Evolutionary conservation across 1,139 yeast genomes (phyloP).

Genomic region (Pichia sp.): DNA sequence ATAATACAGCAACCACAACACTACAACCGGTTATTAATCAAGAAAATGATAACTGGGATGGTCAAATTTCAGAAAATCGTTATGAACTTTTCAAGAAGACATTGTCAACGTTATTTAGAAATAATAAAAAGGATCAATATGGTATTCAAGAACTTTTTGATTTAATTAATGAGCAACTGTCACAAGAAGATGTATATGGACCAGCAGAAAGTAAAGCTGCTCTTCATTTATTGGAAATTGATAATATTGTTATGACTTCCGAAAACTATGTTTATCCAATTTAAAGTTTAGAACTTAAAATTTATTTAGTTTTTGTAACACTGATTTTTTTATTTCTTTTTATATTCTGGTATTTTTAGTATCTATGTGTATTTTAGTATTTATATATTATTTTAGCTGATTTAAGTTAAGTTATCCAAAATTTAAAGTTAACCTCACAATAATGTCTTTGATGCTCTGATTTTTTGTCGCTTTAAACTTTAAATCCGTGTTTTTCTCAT

Average conservation of each 20-base stretch:
- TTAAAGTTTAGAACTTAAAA: slow-evolving; percentile 16
- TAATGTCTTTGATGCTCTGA: not conserved
- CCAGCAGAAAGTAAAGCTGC: slow-evolving; percentile 50
- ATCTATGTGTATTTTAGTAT: slow-evolving; percentile 4
- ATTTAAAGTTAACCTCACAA: not conserved
- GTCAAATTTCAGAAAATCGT: slow-evolving; percentile 27
- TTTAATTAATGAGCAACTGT: slow-evolving; percentile 33
- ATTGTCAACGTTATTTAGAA: slow-evolving; percentile 24
- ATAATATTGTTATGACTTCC: slow-evolving; percentile 53
- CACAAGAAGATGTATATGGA: slow-evolving; percentile 57
- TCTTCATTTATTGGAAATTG: slow-evolving; percentile 43
- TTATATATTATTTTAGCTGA: not conserved
- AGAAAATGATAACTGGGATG: slow-evolving; percentile 18
- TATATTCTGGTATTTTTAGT: slow-evolving; percentile 5
- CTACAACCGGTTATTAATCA: slow-evolving; percentile 24
- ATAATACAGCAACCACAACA: not conserved
- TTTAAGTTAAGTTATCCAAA: not conserved
- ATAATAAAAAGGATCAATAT: slow-evolving; percentile 21
- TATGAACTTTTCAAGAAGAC: slow-evolving; percentile 27
- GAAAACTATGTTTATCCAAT: slow-evolving; percentile 62
- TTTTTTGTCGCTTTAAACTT: not conserved
- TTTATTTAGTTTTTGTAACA: not conserved
- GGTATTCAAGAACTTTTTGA: slow-evolving; percentile 19
- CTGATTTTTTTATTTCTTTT: not conserved
- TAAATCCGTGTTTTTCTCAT: not conserved